Evolutionary conservation across 2,329 filamentous ascomycete genomes (phyloP).

Genomic region (Fusarium cicatricum): DNA sequence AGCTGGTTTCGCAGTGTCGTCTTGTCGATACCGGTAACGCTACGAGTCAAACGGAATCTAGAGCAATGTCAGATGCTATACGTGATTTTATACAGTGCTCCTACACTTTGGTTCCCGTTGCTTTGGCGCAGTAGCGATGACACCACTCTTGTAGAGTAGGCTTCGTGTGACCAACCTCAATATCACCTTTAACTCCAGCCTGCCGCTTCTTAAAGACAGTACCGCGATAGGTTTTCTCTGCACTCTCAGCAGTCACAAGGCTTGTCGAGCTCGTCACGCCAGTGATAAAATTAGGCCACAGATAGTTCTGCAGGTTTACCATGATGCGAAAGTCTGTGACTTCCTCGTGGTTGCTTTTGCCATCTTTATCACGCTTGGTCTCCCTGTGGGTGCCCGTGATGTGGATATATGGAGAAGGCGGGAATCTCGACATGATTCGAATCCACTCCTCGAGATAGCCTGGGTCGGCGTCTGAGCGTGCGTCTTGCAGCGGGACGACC

Average conservation of each 20-base stretch:
- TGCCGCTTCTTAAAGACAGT: slow-evolving; percentile 27
- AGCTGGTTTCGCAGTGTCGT: neutral
- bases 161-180: slow-evolving; percentile 32
- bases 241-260: slow-evolving; percentile 24
- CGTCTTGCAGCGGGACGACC: slow-evolving; percentile 19
- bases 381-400: slow-evolving; percentile 27
- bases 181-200: slow-evolving; percentile 21
- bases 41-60: slow-evolving; percentile 30
- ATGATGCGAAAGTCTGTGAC: slow-evolving; percentile 32
- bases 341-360: slow-evolving; percentile 19
- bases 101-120: slow-evolving; percentile 26
- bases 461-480: slow-evolving; percentile 28
- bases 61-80: neutral
- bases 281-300: slow-evolving; percentile 30
- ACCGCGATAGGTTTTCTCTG: slow-evolving; percentile 34
- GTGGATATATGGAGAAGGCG: slow-evolving; percentile 34
- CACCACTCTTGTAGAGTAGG: slow-evolving; percentile 33
- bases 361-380: slow-evolving; percentile 23
- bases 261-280: neutral
- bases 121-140: slow-evolving; percentile 32
- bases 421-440: slow-evolving; percentile 11
- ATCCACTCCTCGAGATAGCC: slow-evolving; percentile 23
- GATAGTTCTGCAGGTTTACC: slow-evolving; percentile 33
- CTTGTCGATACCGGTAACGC: slow-evolving; percentile 25
- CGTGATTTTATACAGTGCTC: neutral